Conservation (phyloP, 169 alveolate species). For the Plasmodium gaboni region DNA sequence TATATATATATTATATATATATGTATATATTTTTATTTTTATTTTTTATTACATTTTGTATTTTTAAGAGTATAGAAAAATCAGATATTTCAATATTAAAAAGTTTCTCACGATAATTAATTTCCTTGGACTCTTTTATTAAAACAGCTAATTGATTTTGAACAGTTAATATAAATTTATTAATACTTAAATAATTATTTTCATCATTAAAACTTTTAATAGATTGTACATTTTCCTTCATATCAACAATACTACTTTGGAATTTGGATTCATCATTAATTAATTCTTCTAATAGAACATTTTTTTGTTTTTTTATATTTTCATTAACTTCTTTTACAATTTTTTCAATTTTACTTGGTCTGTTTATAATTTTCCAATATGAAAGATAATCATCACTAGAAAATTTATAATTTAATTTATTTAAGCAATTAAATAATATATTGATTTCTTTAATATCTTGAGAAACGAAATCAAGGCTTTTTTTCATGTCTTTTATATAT, state of each 20-base stretch:
- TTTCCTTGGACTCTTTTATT: conserved; percentile 71
- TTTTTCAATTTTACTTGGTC: conserved; percentile 74
- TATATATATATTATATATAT: neutral
- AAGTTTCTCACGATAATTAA: conserved; percentile 52
- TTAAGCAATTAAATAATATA: conserved; percentile 49
- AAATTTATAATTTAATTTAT: conserved; percentile 69
- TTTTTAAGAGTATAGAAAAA: conserved; percentile 48
- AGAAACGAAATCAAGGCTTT: conserved; percentile 65
- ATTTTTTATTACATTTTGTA: conserved; percentile 52
- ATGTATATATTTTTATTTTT: neutral
- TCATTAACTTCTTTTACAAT: conserved; percentile 73
- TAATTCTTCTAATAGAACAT: conserved; percentile 64
- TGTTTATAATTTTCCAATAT: conserved; percentile 70
- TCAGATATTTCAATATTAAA: conserved; percentile 71
- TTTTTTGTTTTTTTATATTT: conserved; percentile 54
- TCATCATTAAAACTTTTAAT: conserved; percentile 72
- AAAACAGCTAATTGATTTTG: conserved; percentile 65
- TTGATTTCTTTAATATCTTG: conserved; percentile 74
- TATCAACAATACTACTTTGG: conserved; percentile 72
- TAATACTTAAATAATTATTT: conserved; percentile 49
- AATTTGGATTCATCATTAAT: conserved; percentile 74
- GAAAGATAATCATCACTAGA: conserved; percentile 74
- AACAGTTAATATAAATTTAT: conserved; percentile 63
- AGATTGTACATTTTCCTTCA: conserved; percentile 74
- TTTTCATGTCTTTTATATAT: conserved; percentile 69